Evolutionary conservation across 2,329 filamentous ascomycete genomes (phyloP).

Genomic region (Verticillium nubilum): DNA sequence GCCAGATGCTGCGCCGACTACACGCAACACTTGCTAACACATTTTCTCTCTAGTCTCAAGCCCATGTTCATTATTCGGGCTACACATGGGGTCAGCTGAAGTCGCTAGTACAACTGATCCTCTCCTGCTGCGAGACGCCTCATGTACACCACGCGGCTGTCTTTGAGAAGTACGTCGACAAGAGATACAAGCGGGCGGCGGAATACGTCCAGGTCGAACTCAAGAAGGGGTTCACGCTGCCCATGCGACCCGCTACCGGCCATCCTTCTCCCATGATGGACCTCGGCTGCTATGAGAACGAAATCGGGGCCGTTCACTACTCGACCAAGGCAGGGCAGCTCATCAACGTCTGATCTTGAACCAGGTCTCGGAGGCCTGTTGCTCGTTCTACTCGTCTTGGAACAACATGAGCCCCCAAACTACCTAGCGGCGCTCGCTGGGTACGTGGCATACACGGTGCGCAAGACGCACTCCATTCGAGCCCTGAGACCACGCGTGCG

Average conservation of each 20-base stretch:
- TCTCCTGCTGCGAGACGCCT: slow-evolving; percentile 82
- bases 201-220: slow-evolving; percentile 74
- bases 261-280: slow-evolving; percentile 14
- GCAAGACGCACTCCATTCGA: neutral
- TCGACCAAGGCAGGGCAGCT: slow-evolving; percentile 3
- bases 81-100: slow-evolving; percentile 85
- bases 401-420: neutral
- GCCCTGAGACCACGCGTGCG: neutral
- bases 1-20: slow-evolving; percentile 26
- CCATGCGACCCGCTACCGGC: slow-evolving; percentile 34
- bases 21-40: slow-evolving; percentile 25
- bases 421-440: neutral
- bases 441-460: neutral
- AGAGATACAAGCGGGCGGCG: slow-evolving; percentile 80
- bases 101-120: slow-evolving; percentile 68
- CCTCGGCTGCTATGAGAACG: slow-evolving; percentile 6
- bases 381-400: neutral
- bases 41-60: slow-evolving; percentile 55
- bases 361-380: neutral
- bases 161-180: slow-evolving; percentile 87
- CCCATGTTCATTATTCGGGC: slow-evolving; percentile 87
- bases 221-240: slow-evolving; percentile 50
- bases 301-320: neutral
- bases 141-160: slow-evolving; percentile 79
- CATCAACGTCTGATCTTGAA: neutral